Conservation (phyloP, 2,329 filamentous ascomycete genomes). For the Colletotrichum orbiculare region DNA sequence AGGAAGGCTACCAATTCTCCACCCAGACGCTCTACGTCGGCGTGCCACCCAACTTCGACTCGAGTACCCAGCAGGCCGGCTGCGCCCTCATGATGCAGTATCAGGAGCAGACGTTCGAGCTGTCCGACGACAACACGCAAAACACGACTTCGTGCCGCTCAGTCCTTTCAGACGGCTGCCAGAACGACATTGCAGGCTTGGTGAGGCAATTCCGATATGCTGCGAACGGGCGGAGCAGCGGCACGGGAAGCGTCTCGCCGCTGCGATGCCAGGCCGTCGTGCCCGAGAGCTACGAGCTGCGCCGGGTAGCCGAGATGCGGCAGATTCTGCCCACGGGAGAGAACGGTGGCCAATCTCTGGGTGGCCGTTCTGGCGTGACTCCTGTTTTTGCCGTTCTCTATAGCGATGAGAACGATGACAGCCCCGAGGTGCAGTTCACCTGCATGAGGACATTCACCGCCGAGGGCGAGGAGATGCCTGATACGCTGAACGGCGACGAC, state of each 20-base stretch:
- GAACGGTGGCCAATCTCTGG: background rate
- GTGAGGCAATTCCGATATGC: no score
- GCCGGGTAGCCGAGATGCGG: slow-evolving; percentile 7
- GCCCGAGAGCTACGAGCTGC: slow-evolving; percentile 3
- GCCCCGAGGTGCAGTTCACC: background rate
- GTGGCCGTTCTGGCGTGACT: background rate
- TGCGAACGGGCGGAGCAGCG: no score
- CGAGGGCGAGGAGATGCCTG: background rate
- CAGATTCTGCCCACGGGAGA: slow-evolving; percentile 5
- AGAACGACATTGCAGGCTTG: no score
- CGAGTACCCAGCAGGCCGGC: no score
- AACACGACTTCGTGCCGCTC: no score
- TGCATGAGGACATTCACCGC: background rate
- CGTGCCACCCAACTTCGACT: no score
- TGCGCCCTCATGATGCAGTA: no score
- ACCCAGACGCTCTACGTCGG: no score
- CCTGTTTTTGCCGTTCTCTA: background rate
- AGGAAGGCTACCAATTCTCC: no score
- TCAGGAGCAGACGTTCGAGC: no score
- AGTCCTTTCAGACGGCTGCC: no score
- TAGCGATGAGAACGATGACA: background rate
- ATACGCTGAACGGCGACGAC: background rate
- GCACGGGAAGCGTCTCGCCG: background rate
- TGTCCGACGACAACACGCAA: no score
- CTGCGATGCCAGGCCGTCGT: background rate